phyloP scores from a whole-genome alignment of 75 land plant genomes.

The Picea glauca region DNA sequence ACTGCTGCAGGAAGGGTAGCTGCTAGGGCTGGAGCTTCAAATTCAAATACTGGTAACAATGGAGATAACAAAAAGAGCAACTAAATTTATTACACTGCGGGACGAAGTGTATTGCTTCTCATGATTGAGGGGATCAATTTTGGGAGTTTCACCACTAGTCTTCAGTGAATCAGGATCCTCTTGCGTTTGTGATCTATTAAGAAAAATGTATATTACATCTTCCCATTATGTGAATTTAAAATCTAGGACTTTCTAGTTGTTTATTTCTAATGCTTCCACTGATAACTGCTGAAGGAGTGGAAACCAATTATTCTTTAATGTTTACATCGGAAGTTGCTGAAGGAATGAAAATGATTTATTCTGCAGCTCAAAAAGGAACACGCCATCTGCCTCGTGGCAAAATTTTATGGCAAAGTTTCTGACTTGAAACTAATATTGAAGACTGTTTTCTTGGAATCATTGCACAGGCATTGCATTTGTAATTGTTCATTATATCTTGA shows the following conservation, averaged over 20 bases:
- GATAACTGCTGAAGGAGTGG: neutral
- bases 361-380: neutral
- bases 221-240: neutral
- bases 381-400: neutral
- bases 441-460: too few species aligned
- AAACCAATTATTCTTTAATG: neutral
- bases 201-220: conserved; percentile 7
- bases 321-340: neutral
- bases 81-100: conserved; percentile 1
- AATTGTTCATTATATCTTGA: too few species aligned
- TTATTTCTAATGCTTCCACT: neutral
- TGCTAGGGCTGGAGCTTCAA: conserved; percentile 1
- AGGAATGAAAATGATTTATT: neutral
- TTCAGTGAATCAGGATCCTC: neutral
- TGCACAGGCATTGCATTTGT: too few species aligned
- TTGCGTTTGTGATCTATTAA: neutral
- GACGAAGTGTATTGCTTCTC: neutral
- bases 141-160: neutral
- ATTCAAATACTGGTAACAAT: neutral
- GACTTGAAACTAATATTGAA: neutral
- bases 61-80: conserved; percentile 9
- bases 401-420: neutral
- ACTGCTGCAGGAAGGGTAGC: conserved; percentile 10
- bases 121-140: neutral
- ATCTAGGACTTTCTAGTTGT: neutral